phyloP scores from a whole-genome alignment of 2,329 filamentous ascomycete genomes.

The Pseudogymnoascus sp. region DNA sequence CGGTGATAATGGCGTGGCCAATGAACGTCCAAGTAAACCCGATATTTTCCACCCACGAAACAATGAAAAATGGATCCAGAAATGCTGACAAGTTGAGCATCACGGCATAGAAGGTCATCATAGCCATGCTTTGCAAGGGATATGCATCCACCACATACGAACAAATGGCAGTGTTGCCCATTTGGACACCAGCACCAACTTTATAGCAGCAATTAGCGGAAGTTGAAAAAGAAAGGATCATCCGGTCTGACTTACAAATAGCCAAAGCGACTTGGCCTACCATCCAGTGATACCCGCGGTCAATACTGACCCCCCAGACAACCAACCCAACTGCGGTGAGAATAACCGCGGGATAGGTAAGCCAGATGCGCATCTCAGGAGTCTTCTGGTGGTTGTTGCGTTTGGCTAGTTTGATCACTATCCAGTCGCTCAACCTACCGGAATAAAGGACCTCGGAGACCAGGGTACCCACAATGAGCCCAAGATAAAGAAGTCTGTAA shows the following conservation, averaged over 20 bases:
- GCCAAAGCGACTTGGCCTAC: constrained; percentile 49
- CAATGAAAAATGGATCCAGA: constrained; percentile 25
- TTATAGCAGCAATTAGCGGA: not conserved
- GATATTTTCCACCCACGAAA: constrained; percentile 21
- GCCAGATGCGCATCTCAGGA: constrained; percentile 34
- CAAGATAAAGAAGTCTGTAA: constrained; percentile 41
- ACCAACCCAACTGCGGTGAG: constrained; percentile 43
- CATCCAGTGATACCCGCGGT: constrained; percentile 48
- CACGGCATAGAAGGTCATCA: constrained; percentile 48
- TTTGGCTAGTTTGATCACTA: constrained; percentile 29
- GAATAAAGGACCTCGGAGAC: constrained; percentile 43
- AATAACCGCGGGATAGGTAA: constrained; percentile 45
- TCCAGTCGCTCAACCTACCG: constrained; percentile 27
- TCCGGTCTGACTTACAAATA: constrained; percentile 36
- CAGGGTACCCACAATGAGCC: constrained; percentile 46
- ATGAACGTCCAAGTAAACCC: constrained; percentile 27
- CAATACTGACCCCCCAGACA: constrained; percentile 49
- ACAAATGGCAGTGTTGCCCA: constrained; percentile 46
- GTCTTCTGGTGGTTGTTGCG: constrained; percentile 32
- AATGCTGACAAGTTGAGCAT: constrained; percentile 36
- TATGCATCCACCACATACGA: constrained; percentile 50
- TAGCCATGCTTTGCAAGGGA: constrained; percentile 45
- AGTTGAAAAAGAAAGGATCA: not conserved
- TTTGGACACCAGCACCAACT: constrained; percentile 49
- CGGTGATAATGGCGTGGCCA: constrained; percentile 26